Evolutionary conservation across 345 rosid genomes (phyloP).

Genomic region (Anacardium occidentale): DNA sequence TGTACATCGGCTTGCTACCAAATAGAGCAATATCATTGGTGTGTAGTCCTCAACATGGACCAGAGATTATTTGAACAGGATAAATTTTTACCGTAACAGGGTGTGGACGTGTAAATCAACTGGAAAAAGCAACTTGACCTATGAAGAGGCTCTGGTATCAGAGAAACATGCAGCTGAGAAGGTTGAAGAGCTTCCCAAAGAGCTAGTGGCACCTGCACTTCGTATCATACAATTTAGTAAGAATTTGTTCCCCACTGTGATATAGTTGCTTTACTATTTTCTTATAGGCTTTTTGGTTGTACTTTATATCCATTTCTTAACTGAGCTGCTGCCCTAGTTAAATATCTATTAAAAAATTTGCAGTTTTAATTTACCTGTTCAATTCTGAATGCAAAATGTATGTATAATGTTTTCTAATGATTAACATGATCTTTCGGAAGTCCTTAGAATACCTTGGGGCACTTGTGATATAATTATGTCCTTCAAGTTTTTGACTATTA

Average conservation of each 20-base stretch:
- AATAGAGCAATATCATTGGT: conserved; percentile 13
- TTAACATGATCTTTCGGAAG: too few species aligned
- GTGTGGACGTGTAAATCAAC: conserved; percentile 84
- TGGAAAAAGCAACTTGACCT: conserved; percentile 82
- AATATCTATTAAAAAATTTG: too few species aligned
- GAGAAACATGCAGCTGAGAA: conserved; percentile 67
- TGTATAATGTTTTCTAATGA: too few species aligned
- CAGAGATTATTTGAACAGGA: conserved; percentile 71
- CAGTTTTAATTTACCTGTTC: not conserved
- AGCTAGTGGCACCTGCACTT: conserved; percentile 68
- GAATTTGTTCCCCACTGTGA: conserved; percentile 19
- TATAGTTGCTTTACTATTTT: not conserved
- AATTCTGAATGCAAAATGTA: too few species aligned
- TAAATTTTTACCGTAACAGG: conserved; percentile 78
- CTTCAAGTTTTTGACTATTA: too few species aligned
- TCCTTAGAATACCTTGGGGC: too few species aligned
- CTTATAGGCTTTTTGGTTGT: not conserved
- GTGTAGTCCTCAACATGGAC: conserved; percentile 42
- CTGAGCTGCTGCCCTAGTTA: not conserved
- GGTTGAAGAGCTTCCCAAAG: conserved; percentile 74
- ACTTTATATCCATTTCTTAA: not conserved
- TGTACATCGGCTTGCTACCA: not conserved
- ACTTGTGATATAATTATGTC: too few species aligned
- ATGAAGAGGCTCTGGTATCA: conserved; percentile 93
- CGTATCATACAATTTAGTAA: conserved; percentile 77